Conservation (phyloP, 208 protist species). For the Tritrichomonas foetus region DNA sequence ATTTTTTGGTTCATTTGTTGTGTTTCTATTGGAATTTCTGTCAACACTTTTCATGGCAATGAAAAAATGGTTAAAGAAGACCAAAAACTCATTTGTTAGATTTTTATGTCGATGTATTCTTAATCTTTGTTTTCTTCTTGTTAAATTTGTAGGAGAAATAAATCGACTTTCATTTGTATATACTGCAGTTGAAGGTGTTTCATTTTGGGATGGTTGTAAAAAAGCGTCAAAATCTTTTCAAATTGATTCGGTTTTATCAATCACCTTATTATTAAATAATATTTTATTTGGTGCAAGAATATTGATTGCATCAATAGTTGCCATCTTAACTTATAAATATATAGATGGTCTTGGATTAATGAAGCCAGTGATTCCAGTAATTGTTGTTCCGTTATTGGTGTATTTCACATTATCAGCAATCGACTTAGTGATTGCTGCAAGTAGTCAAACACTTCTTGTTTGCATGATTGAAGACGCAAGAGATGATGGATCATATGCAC, state of each 20-base stretch:
- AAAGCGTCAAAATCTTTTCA: neutral
- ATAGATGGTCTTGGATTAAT: neutral
- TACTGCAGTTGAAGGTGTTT: neutral
- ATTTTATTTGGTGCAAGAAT: neutral
- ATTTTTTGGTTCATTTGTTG: neutral
- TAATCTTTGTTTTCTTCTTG: neutral
- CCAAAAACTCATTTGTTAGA: neutral
- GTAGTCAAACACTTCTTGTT: neutral
- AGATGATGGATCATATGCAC: neutral
- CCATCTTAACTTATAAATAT: neutral
- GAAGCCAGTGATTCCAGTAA: neutral
- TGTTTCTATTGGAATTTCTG: neutral
- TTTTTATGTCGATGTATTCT: neutral
- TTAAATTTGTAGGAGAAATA: neutral
- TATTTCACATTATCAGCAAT: neutral
- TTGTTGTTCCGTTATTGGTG: neutral
- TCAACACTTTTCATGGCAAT: neutral
- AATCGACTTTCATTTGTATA: neutral
- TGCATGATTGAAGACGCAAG: neutral
- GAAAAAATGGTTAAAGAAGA: neutral
- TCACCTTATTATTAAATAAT: neutral
- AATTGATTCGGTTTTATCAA: neutral
- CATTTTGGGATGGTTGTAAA: conserved; percentile 25
- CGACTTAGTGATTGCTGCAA: neutral
- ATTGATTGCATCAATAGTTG: neutral